These are phyloP conservation scores for Sphaceloma murrayae DNA, from an alignment of 2,329 filamentous ascomycete species.

Conservation along the genomic window DNA sequence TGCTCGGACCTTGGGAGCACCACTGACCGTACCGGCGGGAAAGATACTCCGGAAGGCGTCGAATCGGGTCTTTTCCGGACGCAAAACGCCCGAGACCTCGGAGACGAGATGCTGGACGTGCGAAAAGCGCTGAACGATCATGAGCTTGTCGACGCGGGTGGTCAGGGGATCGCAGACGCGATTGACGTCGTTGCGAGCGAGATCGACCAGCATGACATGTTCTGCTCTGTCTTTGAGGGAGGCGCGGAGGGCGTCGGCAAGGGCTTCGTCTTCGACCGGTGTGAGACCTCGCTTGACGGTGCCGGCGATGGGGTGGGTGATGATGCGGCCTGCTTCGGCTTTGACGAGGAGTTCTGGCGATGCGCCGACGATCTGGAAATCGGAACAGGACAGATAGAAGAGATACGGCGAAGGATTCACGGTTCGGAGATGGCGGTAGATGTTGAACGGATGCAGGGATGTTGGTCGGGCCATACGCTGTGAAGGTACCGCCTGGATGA, in stretches of 20 bases:
- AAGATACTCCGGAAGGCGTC: conserved; percentile 93
- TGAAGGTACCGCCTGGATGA: conserved; percentile 94
- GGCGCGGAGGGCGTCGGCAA: conserved; percentile 65
- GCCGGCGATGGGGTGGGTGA: conserved; percentile 94
- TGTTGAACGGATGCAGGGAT: conserved; percentile 89
- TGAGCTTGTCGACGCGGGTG: conserved; percentile 83
- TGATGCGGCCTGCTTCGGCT: conserved; percentile 72
- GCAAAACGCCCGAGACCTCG: conserved; percentile 84
- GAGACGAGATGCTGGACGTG: conserved; percentile 97
- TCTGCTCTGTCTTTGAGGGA: conserved; percentile 88
- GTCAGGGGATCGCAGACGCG: conserved; percentile 84
- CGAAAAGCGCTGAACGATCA: conserved; percentile 90
- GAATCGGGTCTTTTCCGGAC: conserved; percentile 76
- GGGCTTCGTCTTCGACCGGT: conserved; percentile 66
- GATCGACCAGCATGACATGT: conserved; percentile 95
- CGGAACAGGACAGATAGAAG: conserved; percentile 85
- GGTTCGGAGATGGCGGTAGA: conserved; percentile 92
- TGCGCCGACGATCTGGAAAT: conserved; percentile 91
- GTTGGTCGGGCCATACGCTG: conserved; percentile 88
- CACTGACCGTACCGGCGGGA: conserved; percentile 89
- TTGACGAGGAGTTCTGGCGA: conserved; percentile 93
- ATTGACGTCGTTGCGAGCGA: conserved; percentile 94
- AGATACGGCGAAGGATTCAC: conserved; percentile 96
- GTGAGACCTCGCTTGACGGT: conserved; percentile 82
- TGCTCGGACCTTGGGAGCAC: conserved; percentile 87